phyloP scores from a whole-genome alignment of 495 filamentous ascomycete genomes.

The Aspergillus heteromorphus region DNA sequence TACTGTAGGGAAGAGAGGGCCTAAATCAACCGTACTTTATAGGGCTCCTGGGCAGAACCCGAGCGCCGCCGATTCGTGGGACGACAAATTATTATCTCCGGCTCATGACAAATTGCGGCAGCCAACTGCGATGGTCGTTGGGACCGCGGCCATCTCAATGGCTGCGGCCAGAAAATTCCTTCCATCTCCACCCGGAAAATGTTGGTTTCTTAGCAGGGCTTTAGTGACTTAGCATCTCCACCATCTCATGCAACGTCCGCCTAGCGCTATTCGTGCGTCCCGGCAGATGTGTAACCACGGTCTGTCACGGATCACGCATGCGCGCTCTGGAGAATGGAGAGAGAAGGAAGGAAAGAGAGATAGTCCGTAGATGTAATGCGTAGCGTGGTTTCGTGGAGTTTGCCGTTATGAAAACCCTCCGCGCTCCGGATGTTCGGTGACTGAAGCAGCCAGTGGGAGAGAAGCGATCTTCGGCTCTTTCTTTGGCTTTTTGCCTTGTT shows the following conservation, averaged over 20 bases:
- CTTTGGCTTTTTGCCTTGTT: background rate
- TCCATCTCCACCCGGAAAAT: slow-evolving; percentile 1
- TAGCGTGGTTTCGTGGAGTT: background rate
- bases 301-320: slow-evolving; percentile 8
- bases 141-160: background rate
- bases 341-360: background rate
- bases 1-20: background rate
- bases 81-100: background rate
- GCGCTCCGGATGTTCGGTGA: background rate
- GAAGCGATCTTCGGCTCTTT: background rate
- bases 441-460: background rate
- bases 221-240: background rate
- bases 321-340: background rate
- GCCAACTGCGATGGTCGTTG: background rate
- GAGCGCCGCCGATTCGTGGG: slow-evolving; percentile 5
- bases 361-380: background rate
- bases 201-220: background rate
- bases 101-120: background rate
- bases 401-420: background rate
- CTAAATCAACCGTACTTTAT: slow-evolving; percentile 9
- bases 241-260: slow-evolving; percentile 4
- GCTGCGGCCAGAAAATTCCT: slow-evolving; percentile 3
- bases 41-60: slow-evolving; percentile 4
- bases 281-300: slow-evolving; percentile 11
- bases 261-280: background rate